Evolutionary conservation across 106 monocot genomes (phyloP).

Genomic region (Posidonia australis): DNA sequence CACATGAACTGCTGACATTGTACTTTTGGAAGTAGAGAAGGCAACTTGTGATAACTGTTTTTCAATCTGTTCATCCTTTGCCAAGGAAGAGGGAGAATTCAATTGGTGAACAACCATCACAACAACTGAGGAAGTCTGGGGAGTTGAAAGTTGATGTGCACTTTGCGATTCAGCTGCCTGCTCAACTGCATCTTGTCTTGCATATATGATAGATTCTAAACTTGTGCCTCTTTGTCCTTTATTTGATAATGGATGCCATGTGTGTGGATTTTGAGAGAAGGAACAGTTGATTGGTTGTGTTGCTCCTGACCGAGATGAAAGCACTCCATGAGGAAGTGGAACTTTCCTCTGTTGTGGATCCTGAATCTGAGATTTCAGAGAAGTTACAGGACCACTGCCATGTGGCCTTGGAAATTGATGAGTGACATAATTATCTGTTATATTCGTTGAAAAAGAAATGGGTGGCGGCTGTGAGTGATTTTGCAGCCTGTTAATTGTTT

Average conservation of each 20-base stretch:
- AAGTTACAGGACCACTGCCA: slow-evolving; percentile 17
- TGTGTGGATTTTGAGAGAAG: slow-evolving; percentile 14
- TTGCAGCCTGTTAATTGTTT: slow-evolving; percentile 33
- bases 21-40: not conserved
- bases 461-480: slow-evolving; percentile 34
- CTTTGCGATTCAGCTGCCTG: not conserved
- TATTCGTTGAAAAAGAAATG: slow-evolving; percentile 37
- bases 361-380: slow-evolving; percentile 25
- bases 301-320: slow-evolving; percentile 23
- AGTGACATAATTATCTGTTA: slow-evolving; percentile 21
- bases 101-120: not conserved
- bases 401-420: slow-evolving; percentile 43
- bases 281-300: slow-evolving; percentile 23
- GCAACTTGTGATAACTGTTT: not conserved
- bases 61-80: slow-evolving; percentile 4
- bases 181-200: slow-evolving; percentile 7
- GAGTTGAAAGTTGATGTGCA: not conserved
- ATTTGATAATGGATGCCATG: slow-evolving; percentile 10
- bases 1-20: not conserved
- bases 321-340: slow-evolving; percentile 31
- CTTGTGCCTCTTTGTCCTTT: not conserved
- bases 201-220: not conserved
- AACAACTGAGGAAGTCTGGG: slow-evolving; percentile 5
- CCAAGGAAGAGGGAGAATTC: not conserved
- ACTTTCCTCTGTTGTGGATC: slow-evolving; percentile 34